Evolutionary conservation across 2,329 filamentous ascomycete genomes (phyloP).

Genomic region (Thermothelomyces thermophilus): DNA sequence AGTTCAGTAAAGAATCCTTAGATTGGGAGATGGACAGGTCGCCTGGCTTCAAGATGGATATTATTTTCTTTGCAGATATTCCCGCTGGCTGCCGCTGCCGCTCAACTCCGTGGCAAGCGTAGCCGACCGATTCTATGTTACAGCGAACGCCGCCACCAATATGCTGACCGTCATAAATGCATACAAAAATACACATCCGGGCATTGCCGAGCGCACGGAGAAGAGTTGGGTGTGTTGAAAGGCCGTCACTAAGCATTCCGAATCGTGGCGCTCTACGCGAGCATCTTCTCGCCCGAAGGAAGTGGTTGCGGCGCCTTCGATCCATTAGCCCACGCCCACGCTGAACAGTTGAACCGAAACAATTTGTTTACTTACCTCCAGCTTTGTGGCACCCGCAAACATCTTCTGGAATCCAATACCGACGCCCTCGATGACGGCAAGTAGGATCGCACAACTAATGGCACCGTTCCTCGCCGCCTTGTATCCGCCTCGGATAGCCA

Average conservation of each 20-base stretch:
- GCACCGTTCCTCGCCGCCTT: conserved; percentile 91
- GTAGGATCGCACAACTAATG: conserved; percentile 88
- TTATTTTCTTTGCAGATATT: conserved; percentile 24
- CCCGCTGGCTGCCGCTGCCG: conserved; percentile 14
- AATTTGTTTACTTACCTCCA: conserved; percentile 19
- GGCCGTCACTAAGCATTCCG: conserved; percentile 9
- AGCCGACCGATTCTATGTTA: conserved; percentile 26
- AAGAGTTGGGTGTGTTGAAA: conserved; percentile 24
- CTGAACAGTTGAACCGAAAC: not conserved
- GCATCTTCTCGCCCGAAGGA: conserved; percentile 19
- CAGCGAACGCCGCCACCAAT: conserved; percentile 25
- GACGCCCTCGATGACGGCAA: conserved; percentile 95
- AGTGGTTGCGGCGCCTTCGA: conserved; percentile 22
- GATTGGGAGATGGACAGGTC: not conserved
- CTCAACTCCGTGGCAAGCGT: conserved; percentile 16
- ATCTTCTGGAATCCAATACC: conserved; percentile 61
- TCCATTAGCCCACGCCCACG: conserved; percentile 9
- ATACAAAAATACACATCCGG: conserved; percentile 25
- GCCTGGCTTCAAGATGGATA: conserved; percentile 15
- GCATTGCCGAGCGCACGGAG: conserved; percentile 9
- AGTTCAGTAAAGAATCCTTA: not conserved
- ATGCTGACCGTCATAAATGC: conserved; percentile 27
- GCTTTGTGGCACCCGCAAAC: conserved; percentile 25
- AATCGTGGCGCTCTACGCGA: conserved; percentile 17
- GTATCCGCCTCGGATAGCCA: conserved; percentile 86